Evolutionary conservation across 495 filamentous ascomycete species (phyloP), one percentile per base, ranked within the genome.

Genomic region (Gamarada debralockiae): DNA sequence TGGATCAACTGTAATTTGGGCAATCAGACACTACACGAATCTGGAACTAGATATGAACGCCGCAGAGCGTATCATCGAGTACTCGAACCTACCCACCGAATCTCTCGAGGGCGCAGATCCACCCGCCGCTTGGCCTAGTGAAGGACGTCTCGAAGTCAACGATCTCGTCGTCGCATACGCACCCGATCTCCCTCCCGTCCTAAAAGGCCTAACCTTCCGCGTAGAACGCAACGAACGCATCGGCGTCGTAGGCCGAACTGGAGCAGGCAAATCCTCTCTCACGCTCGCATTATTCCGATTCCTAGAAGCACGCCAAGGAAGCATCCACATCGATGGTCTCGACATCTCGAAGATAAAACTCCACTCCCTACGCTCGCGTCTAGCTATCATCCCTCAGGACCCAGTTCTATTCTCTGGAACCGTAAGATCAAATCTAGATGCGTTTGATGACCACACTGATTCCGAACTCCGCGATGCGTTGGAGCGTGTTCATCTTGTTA

Each of bases 361-460:
- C 0, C 82, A 89, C 14, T 80, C 85, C 39, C 76, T 92, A 1
- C 80, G 89, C 4, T 84, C 82, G 29, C 76, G 89, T 0, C 70
- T 95, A 0, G 86, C 86, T 25, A 92, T 95, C 63, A 95, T 95
- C 37, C 89, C 89, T 0, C 88, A 92, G 54, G 89, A 95, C 54
- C 89, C 89, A 0, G 87, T 92, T 2, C 74, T 96, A 0, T 95
- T 96, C 71, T 87, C 86, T 1, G 92, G 92, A 14, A 93, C 90
- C 3, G 71, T 96, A 29, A 80, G 90, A 37, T 79, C 77, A 14
- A 96, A 96, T 58, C 78, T 95, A 20, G 90, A 96, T 62, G 81
- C 90, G 0, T 91, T 92, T 60, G 73, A 85, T 38, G 71, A 90
- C 48, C 81, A 89, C 65, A 78, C 68, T 10, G 87, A 96, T 57